A percentile compares a stretch with the other conserved stretches of the same genome.
phyloP scores from a whole-genome alignment of 2,329 filamentous ascomycete genomes.

The Coniochaeta sp. region DNA sequence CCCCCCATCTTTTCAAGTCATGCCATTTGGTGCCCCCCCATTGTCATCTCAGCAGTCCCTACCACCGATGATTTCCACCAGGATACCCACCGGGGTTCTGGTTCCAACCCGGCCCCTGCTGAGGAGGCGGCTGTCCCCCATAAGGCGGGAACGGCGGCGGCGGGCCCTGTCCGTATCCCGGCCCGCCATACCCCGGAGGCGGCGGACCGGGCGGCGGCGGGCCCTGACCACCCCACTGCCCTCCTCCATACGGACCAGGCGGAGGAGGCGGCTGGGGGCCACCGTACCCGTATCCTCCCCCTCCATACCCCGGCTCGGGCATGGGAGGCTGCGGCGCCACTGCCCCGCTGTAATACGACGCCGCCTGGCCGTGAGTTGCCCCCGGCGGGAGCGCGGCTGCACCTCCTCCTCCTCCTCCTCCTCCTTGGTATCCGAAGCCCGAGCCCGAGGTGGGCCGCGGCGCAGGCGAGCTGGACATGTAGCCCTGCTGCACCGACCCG shows the following conservation, averaged over 20 bases:
- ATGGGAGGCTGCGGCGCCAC: neutral
- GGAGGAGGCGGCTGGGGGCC: neutral
- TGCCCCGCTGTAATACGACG: neutral
- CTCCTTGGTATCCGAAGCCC: conserved; percentile 25
- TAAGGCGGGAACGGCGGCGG: conserved; percentile 18
- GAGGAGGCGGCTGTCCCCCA: conserved; percentile 18
- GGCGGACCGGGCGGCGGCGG: conserved; percentile 11
- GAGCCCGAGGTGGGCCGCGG: conserved; percentile 24
- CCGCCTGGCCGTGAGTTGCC: neutral
- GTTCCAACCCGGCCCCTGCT: conserved; percentile 19
- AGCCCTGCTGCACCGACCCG: conserved; percentile 13
- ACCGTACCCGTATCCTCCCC: conserved; percentile 8
- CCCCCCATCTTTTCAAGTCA: neutral
- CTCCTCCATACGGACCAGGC: neutral
- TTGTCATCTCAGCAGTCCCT: conserved; percentile 9
- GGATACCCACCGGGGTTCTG: conserved; percentile 30
- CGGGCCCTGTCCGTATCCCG: conserved; percentile 9
- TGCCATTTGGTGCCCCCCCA: neutral
- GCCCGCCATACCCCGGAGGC: conserved; percentile 11
- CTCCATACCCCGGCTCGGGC: conserved; percentile 3
- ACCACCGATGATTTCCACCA: conserved; percentile 25
- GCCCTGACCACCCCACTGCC: conserved; percentile 9
- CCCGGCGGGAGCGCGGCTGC: neutral
- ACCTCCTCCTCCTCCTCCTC: neutral
- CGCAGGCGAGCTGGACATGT: conserved; percentile 27